phyloP scores from a whole-genome alignment of 805 yeast genomes.

The Spencermartinsiella europaea region DNA sequence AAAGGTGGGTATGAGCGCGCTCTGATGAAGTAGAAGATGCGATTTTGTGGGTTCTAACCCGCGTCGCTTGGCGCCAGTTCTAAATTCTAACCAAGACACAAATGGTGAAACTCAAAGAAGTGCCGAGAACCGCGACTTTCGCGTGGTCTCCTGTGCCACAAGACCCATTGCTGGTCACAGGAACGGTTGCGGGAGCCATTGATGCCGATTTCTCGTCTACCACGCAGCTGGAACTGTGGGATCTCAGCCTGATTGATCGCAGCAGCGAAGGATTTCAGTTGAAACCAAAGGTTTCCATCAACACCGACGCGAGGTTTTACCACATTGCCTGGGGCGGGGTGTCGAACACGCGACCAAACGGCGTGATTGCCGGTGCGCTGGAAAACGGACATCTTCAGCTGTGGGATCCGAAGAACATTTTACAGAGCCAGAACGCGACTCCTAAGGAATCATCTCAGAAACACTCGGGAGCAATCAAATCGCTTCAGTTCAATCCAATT shows the following conservation, averaged over 20 bases:
- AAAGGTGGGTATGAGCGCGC: too few species aligned
- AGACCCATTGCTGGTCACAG: conserved; percentile 77
- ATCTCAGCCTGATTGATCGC: conserved; percentile 40
- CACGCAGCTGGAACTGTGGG: conserved; percentile 77
- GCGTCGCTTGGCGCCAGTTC: too few species aligned
- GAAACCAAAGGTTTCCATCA: conserved; percentile 41
- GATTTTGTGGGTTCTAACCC: too few species aligned
- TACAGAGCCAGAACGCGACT: conserved; percentile 42
- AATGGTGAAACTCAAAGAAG: conserved; percentile 82
- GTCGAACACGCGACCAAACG: conserved; percentile 42
- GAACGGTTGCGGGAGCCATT: conserved; percentile 94
- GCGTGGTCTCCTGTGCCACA: conserved; percentile 81
- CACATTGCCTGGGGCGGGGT: conserved; percentile 80
- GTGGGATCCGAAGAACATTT: conserved; percentile 59
- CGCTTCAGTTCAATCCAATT: conserved; percentile 71
- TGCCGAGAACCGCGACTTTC: conserved; percentile 83
- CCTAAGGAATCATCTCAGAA: conserved; percentile 41
- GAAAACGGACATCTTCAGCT: conserved; percentile 77
- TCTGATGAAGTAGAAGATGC: too few species aligned
- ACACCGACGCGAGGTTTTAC: conserved; percentile 58
- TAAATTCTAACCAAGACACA: not conserved
- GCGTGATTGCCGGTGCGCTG: conserved; percentile 79
- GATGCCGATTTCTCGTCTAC: conserved; percentile 80
- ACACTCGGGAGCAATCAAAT: conserved; percentile 66
- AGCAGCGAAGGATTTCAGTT: conserved; percentile 27